Conservation (phyloP, 2,329 filamentous ascomycete genomes). For the Xenoacremonium recifei region DNA sequence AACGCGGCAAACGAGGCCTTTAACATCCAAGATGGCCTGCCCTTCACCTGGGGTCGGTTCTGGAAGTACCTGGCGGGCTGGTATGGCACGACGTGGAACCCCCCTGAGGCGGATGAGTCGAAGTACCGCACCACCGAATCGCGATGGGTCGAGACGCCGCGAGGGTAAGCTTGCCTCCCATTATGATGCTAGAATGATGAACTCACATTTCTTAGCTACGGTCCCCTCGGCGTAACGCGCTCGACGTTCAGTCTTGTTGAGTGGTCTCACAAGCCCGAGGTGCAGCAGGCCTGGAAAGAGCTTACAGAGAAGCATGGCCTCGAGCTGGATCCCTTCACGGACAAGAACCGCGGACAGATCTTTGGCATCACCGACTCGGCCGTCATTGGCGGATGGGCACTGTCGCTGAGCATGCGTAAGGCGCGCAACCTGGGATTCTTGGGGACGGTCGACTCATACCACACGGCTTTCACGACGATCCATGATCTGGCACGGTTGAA, state of each 20-base stretch:
- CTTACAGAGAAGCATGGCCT: neutral
- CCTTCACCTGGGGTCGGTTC: conserved; percentile 1
- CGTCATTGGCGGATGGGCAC: neutral
- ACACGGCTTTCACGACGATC: neutral
- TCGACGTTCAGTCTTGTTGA: neutral
- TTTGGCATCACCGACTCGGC: neutral
- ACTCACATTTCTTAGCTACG: too few relatives aligned
- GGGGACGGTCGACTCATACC: neutral
- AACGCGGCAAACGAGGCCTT: conserved; percentile 2
- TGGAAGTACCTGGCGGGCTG: neutral
- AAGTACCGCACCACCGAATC: neutral
- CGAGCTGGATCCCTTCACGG: neutral
- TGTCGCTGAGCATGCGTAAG: neutral
- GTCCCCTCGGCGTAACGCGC: neutral
- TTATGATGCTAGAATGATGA: too few relatives aligned
- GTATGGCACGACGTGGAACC: neutral
- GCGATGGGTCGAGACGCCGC: neutral
- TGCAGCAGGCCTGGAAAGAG: neutral
- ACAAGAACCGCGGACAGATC: neutral
- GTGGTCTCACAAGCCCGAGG: neutral
- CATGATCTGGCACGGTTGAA: neutral
- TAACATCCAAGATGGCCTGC: conserved; percentile 1
- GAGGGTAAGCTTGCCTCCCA: neutral
- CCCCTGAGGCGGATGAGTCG: neutral
- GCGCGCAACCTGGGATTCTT: neutral